Evolutionary conservation across 1,284 basidiomycete species (phyloP), one percentile per base, ranked within the genome.

Genomic region (Ustilago curta): DNA sequence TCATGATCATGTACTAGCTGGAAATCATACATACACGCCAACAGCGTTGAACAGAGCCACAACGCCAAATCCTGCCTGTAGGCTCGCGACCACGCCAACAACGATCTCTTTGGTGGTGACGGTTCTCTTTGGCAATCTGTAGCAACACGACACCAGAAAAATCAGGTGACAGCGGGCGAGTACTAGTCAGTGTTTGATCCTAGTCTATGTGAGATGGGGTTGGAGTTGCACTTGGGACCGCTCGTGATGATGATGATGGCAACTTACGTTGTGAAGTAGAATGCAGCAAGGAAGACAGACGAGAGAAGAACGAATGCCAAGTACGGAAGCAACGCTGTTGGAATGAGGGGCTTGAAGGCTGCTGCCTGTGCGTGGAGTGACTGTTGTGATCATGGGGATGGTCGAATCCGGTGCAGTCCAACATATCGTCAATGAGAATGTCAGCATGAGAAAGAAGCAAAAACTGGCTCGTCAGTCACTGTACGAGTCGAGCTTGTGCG

Each of bases 1-100:
- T 52, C 18, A 45, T 4, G 19, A 27, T 32, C 12, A 25, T 19
- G 9, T 12, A 27, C 2, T 21, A 19, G 9, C 8, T 14, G 27
- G 35, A 11, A 59, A 53, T 71, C 49, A 80, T 35, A 82, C 74
- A 50, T 81, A 76, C 9, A 83, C 79, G n/a, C 81, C 81, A 8
- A 83, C 77, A n/a, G 81, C 74, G 45, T 79, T 81, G 64, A 83
- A 81, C 35, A 81, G 65, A 8, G 81, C 79, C 11, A 83, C 81
- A 9, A 77, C 61, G 37, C 81, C 81, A 49, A 78, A 64, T 23
- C 81, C 81, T 27, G 77, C 79, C 54, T 75, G 71, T 32, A 80
- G 55, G 40, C 78, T 80, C 19, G 75, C 70, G 1, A 65, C 44
- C 19, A 78, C 25, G 9, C 70, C 75, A 8, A 78, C 64, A 29